Base-by-base conservation (phyloP, 352 stramenopile genomes). In the Pythium pyrilobum region DNA sequence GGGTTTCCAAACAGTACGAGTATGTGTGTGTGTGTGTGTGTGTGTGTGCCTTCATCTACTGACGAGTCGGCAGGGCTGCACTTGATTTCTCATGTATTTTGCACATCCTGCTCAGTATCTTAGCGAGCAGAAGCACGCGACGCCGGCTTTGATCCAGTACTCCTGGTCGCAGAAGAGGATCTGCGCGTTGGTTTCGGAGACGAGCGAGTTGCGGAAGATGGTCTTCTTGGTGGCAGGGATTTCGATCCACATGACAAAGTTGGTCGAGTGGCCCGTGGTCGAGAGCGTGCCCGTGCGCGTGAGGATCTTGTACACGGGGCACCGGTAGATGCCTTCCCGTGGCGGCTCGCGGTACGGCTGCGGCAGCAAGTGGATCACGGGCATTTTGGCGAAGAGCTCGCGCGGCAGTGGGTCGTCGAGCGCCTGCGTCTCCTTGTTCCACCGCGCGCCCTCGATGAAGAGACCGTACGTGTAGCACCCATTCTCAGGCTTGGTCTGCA, bases 201-300 rank as follows among this genome's bases (percentile, higher is more conserved):
- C 80, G 13, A 90, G 65, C 27, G 56, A 72, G 32, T 74, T 85
- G 29, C 75, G 73, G 70, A 41, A 75, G 74, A 62, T 74, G 58
- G 55, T 82, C 78, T 65, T 58, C 43, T 87, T 85, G 59, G 77
- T 82, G 18, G 77, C 83, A 29, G 95, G 95, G 15, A 98, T 81
- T 46, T 98, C 92, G 57, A 98, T 96, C 95, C 94, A 98, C 62
- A 98, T 97, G 51, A 98, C 86, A 71, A 98, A 98, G 77, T 98
- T 98, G 23, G 95, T 98, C 29, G 85, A 97, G 65, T 98, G 95
- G 36, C 95, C 95, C 0, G 95, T 98, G 15, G 95, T 98, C 2
- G 90, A 97, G 13, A 98, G 68, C 32, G 89, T 98, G 25, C 95
- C 95, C 46, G 86, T 69, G 23, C 88, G 74, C 21, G 77, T 92